phyloP scores from a whole-genome alignment of 495 filamentous ascomycete genomes.

The Aspergillus biplanus region DNA sequence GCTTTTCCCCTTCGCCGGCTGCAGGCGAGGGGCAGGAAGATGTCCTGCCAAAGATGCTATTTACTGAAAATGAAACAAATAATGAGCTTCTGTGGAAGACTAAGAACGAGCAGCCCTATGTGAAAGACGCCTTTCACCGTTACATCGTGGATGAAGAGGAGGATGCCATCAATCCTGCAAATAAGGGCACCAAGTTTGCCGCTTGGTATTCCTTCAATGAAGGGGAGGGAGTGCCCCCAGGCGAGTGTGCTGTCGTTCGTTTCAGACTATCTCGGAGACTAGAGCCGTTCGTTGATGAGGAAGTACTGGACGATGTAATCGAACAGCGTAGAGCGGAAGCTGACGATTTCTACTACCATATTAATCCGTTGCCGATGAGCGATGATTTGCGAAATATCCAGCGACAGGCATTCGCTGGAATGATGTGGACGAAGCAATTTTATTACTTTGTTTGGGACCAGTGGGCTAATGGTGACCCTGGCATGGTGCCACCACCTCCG shows the following conservation, averaged over 20 bases:
- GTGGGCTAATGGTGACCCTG: conserved; percentile 83
- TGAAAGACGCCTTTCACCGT: conserved; percentile 94
- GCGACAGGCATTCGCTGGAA: conserved; percentile 88
- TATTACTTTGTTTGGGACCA: conserved; percentile 98
- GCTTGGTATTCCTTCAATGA: conserved; percentile 94
- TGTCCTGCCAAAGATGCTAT: conserved; percentile 79
- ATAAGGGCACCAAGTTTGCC: conserved; percentile 83
- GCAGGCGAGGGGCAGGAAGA: conserved; percentile 76
- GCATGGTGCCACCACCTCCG: conserved; percentile 79
- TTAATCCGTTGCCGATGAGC: conserved; percentile 91
- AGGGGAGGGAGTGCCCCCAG: conserved; percentile 79
- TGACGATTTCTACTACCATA: conserved; percentile 92
- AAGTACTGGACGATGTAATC: conserved; percentile 87
- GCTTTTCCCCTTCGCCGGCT: conserved; percentile 88
- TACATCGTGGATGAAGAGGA: conserved; percentile 83
- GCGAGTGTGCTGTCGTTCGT: conserved; percentile 92
- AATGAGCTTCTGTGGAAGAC: conserved; percentile 73
- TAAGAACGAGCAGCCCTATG: conserved; percentile 78
- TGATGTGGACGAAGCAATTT: conserved; percentile 98
- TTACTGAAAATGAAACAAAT: conserved; percentile 96
- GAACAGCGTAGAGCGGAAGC: conserved; percentile 84
- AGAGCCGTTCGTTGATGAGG: conserved; percentile 83
- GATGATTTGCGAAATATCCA: conserved; percentile 96
- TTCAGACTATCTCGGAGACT: conserved; percentile 80
- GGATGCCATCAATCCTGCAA: conserved; percentile 76